These are phyloP conservation scores for Pyrenopolyporus hunteri DNA, from an alignment of 495 filamentous ascomycete species.

Conservation along the genomic window DNA sequence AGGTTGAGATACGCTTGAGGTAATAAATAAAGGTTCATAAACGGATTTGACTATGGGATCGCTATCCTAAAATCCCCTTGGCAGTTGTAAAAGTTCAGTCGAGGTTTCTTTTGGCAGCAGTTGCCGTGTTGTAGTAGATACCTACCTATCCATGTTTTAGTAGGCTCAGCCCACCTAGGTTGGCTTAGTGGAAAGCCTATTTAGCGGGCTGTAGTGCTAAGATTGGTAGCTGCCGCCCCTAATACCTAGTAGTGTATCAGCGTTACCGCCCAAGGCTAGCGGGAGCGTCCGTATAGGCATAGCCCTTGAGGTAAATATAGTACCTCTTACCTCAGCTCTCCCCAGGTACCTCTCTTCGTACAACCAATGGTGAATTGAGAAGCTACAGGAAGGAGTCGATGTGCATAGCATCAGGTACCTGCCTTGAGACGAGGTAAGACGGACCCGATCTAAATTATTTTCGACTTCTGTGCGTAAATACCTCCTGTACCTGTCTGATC, in stretches of 20 bases:
- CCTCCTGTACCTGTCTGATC: background rate
- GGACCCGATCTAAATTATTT: conserved; percentile 8
- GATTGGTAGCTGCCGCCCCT: conserved; percentile 21
- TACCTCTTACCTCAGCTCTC: too few species aligned
- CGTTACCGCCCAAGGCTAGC: background rate
- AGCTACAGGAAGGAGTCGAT: conserved; percentile 21
- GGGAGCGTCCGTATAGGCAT: background rate
- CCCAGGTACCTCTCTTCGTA: conserved; percentile 1
- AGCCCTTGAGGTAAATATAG: conserved; percentile 6
- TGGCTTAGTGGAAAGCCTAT: conserved; percentile 16
- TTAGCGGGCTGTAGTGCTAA: conserved; percentile 21
- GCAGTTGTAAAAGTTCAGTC: too few species aligned
- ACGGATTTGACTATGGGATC: too few species aligned
- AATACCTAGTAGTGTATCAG: background rate
- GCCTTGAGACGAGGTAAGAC: conserved; percentile 16
- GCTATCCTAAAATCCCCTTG: too few species aligned
- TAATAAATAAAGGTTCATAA: too few species aligned
- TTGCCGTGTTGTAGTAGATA: background rate
- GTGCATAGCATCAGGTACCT: conserved; percentile 1
- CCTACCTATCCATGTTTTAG: background rate
- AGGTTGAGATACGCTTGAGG: too few species aligned
- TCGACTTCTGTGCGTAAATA: too few species aligned
- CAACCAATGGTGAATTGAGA: conserved; percentile 15
- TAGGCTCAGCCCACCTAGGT: background rate
- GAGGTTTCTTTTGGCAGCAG: background rate